Evolutionary conservation across 495 filamentous ascomycete genomes (phyloP).

Genomic region (Tuber magnatum): DNA sequence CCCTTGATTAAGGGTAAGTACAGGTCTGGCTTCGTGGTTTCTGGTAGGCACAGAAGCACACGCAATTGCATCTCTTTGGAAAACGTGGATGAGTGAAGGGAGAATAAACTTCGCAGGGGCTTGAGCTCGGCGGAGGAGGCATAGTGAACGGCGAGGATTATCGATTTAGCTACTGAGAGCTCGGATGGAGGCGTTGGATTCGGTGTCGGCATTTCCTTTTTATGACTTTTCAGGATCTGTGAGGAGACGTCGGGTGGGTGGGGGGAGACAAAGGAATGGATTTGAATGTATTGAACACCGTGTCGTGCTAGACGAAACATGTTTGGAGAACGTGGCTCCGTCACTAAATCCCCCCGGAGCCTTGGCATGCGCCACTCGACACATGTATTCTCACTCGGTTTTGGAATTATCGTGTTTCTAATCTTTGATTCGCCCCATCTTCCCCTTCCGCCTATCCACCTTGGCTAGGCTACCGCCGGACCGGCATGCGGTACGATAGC

Average conservation of each 20-base stretch:
- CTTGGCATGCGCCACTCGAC: neutral
- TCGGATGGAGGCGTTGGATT: conserved; percentile 19
- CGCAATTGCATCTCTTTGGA: conserved; percentile 20
- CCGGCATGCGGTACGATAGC: neutral
- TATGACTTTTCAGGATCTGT: neutral
- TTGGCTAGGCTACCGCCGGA: too few species aligned
- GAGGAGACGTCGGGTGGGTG: neutral
- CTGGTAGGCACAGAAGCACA: conserved; percentile 35
- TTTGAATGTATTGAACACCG: neutral
- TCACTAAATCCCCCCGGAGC: neutral
- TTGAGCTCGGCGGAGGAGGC: conserved; percentile 41
- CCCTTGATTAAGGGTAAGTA: conserved; percentile 23
- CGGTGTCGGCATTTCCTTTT: neutral
- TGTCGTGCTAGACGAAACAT: neutral
- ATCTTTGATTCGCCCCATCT: too few species aligned
- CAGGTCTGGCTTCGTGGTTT: conserved; percentile 27
- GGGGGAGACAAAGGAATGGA: neutral
- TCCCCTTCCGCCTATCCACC: too few species aligned
- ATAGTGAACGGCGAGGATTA: conserved; percentile 58
- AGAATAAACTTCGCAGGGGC: conserved; percentile 17
- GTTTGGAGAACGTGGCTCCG: neutral
- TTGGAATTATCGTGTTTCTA: neutral
- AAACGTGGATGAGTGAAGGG: conserved; percentile 21
- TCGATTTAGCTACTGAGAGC: conserved; percentile 54
- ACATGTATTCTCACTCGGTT: neutral